phyloP scores from a whole-genome alignment of 257 asterid genomes.

The Penstemon davidsonii region DNA sequence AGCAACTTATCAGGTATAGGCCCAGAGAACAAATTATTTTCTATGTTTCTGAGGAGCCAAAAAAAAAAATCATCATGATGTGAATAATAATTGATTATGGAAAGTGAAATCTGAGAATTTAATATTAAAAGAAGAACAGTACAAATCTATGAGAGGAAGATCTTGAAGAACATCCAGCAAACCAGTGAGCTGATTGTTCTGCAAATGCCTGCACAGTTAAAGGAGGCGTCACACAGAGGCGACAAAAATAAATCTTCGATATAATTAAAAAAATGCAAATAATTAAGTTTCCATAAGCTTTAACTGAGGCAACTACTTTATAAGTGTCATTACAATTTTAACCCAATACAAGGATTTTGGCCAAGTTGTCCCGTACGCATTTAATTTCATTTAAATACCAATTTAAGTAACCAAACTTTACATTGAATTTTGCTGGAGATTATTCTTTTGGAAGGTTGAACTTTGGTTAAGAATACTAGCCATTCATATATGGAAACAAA shows the following conservation, averaged over 20 bases:
- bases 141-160: constrained; percentile 79
- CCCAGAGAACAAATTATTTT: constrained; percentile 88
- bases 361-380: neutral
- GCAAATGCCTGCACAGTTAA: constrained; percentile 68
- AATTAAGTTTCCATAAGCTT: neutral
- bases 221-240: constrained; percentile 7
- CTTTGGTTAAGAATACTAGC: no score
- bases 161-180: constrained; percentile 78
- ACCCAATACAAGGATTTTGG: neutral
- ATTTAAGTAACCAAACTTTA: neutral
- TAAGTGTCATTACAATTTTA: neutral
- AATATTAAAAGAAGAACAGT: constrained; percentile 29
- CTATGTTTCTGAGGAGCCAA: constrained; percentile 61
- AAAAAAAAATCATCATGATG: constrained; percentile 15
- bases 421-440: neutral
- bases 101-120: constrained; percentile 1
- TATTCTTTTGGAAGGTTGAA: no score
- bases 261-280: neutral
- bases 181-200: constrained; percentile 80
- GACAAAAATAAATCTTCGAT: neutral
- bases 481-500: no score
- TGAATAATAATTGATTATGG: constrained; percentile 14
- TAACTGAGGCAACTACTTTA: neutral
- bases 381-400: constrained; percentile 1
- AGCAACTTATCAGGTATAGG: constrained; percentile 74